A percentile compares a stretch with the other conserved stretches of the same genome.
phyloP scores from a whole-genome alignment of 352 stramenopile species.

The Blastocystis sp. region DNA sequence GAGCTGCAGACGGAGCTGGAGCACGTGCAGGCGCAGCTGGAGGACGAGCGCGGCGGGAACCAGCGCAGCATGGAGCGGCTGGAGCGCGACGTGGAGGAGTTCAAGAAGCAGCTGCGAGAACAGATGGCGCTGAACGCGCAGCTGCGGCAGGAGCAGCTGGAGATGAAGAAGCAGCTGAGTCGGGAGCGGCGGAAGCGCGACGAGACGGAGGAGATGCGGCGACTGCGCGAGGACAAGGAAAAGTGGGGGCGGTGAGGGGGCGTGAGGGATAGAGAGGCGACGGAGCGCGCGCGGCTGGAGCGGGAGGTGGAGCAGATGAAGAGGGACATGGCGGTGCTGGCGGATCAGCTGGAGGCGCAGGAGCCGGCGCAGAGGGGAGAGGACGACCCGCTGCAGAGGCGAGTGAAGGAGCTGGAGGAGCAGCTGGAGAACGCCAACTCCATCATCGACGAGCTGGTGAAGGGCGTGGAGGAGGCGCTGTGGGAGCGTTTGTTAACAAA shows the following conservation, averaged over 20 bases:
- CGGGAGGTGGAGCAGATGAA: not conserved
- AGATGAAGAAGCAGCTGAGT: slow-evolving; percentile 3
- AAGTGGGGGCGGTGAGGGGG: not conserved
- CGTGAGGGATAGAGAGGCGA: not conserved
- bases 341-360: too few relatives aligned
- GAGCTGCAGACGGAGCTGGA: too few relatives aligned
- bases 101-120: not conserved
- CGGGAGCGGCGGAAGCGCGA: not conserved
- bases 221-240: not conserved
- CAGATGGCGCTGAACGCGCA: not conserved
- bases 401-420: not conserved
- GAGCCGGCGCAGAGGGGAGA: too few relatives aligned
- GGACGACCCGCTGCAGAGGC: too few relatives aligned
- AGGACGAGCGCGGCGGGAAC: too few relatives aligned
- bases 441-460: not conserved
- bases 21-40: too few relatives aligned
- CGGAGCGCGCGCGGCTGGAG: not conserved
- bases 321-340: too few relatives aligned
- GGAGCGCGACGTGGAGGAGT: not conserved
- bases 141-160: not conserved
- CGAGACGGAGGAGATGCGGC: not conserved
- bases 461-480: slow-evolving; percentile 7
- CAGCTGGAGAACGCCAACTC: not conserved
- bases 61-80: not conserved
- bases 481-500: slow-evolving; percentile 27